phyloP scores from a whole-genome alignment of 495 filamentous ascomycete species.

The Aspergillus carlsbadensis region DNA sequence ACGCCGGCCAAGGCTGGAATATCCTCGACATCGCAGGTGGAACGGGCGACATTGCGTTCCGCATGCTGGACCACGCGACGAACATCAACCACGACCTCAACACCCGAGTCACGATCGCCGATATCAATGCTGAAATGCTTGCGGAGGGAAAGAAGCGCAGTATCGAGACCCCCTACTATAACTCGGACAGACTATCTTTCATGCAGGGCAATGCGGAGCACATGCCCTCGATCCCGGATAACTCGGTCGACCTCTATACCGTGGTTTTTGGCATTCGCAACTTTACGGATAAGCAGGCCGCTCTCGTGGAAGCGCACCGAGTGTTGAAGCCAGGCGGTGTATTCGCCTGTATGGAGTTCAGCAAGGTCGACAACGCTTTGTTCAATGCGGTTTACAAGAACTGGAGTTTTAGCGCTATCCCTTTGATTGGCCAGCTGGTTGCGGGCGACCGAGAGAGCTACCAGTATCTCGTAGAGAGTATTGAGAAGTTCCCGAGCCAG shows the following conservation, averaged over 20 bases:
- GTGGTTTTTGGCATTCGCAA: constrained; percentile 98
- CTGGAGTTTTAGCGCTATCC: constrained; percentile 94
- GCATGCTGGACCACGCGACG: constrained; percentile 87
- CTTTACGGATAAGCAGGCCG: constrained; percentile 82
- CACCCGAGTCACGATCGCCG: constrained; percentile 82
- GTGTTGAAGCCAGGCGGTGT: constrained; percentile 93
- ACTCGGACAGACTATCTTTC: constrained; percentile 64
- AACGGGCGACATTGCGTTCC: constrained; percentile 97
- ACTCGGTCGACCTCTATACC: constrained; percentile 85
- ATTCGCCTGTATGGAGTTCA: constrained; percentile 96
- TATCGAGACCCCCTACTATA: constrained; percentile 55
- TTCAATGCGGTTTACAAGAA: constrained; percentile 89
- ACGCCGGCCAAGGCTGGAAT: constrained; percentile 54
- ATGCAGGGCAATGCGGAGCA: constrained; percentile 88
- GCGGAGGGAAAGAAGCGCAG: constrained; percentile 80
- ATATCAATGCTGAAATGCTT: constrained; percentile 96
- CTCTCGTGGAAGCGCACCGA: constrained; percentile 76
- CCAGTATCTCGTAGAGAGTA: constrained; percentile 98
- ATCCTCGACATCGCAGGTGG: constrained; percentile 98
- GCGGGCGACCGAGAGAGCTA: constrained; percentile 94
- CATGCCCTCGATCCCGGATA: constrained; percentile 60
- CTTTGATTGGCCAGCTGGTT: constrained; percentile 91
- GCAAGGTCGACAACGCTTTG: constrained; percentile 68
- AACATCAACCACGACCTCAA: constrained; percentile 74
- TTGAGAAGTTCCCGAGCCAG: constrained; percentile 89